These are phyloP conservation scores for Wickerhamomyces hampshirensis DNA, from an alignment of 805 yeast species.

Conservation along the genomic window DNA sequence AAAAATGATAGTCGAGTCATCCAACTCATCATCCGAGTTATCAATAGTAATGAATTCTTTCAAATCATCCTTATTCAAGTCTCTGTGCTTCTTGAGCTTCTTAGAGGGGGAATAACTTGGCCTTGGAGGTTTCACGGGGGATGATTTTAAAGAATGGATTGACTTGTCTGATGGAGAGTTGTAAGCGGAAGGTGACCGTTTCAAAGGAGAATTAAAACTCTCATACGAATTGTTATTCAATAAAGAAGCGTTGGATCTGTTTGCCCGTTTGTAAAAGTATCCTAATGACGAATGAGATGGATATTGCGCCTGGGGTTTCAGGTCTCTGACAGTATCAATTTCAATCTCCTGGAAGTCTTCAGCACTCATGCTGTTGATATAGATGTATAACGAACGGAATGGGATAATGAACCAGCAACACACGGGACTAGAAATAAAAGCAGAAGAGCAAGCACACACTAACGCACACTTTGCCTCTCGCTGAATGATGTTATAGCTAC, in stretches of 20 bases:
- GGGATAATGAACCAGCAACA: no score
- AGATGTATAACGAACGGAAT: no score
- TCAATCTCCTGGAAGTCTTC: constrained; percentile 20
- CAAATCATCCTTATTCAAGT: constrained; percentile 13
- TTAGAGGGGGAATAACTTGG: constrained; percentile 20
- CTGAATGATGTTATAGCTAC: no score
- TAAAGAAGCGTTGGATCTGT: constrained; percentile 15
- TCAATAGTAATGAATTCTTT: constrained; percentile 15
- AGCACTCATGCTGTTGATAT: no score
- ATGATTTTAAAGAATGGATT: no score
- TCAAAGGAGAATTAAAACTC: no score
- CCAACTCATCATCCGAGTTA: constrained; percentile 49
- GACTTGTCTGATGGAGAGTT: constrained; percentile 1
- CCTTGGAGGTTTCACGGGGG: no score
- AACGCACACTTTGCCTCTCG: no score
- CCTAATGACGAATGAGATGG: constrained; percentile 8
- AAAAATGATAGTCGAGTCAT: constrained; percentile 48
- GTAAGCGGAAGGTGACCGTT: background rate
- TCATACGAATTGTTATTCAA: constrained; percentile 10
- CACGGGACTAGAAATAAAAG: no score
- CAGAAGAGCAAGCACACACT: no score
- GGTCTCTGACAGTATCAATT: constrained; percentile 11
- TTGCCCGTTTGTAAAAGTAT: constrained; percentile 8
- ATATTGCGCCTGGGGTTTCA: constrained; percentile 1
- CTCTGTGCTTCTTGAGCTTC: constrained; percentile 13